A percentile compares a stretch with the other conserved stretches of the same genome.
phyloP scores from a whole-genome alignment of 495 filamentous ascomycete species.

The Gamarada debralockiae region DNA sequence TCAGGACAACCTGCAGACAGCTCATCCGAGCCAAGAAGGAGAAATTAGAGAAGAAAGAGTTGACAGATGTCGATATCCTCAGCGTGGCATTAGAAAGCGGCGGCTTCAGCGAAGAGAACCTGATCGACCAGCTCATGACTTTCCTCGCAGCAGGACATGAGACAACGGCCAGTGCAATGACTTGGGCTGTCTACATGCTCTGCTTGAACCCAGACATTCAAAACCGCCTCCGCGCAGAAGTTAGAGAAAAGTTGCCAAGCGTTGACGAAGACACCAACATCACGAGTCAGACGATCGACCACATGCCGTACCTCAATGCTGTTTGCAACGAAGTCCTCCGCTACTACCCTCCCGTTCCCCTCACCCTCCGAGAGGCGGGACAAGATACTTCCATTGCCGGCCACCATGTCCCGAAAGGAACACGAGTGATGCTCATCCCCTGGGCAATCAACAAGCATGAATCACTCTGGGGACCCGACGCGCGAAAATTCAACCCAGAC shows the following conservation, averaged over 20 bases:
- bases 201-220: constrained; percentile 45
- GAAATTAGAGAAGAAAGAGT: constrained; percentile 50
- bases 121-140: constrained; percentile 91
- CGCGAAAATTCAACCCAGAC: constrained; percentile 55
- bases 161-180: constrained; percentile 54
- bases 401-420: constrained; percentile 41
- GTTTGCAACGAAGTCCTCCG: constrained; percentile 37
- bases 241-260: constrained; percentile 59
- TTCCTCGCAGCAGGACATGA: constrained; percentile 93
- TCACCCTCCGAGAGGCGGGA: constrained; percentile 54
- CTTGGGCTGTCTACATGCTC: constrained; percentile 51
- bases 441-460: constrained; percentile 57
- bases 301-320: constrained; percentile 52
- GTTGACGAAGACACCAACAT: constrained; percentile 42
- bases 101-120: constrained; percentile 72
- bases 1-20: constrained; percentile 59
- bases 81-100: constrained; percentile 76
- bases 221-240: constrained; percentile 43
- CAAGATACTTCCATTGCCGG: constrained; percentile 55
- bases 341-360: constrained; percentile 35
- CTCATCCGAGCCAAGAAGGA: constrained; percentile 67
- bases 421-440: constrained; percentile 43
- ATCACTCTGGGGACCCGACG: constrained; percentile 55
- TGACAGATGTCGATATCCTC: constrained; percentile 68
- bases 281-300: constrained; percentile 46